Evolutionary conservation across 2,329 filamentous ascomycete genomes (phyloP).

Genomic region (Pyrenophora tritici-repentis): DNA sequence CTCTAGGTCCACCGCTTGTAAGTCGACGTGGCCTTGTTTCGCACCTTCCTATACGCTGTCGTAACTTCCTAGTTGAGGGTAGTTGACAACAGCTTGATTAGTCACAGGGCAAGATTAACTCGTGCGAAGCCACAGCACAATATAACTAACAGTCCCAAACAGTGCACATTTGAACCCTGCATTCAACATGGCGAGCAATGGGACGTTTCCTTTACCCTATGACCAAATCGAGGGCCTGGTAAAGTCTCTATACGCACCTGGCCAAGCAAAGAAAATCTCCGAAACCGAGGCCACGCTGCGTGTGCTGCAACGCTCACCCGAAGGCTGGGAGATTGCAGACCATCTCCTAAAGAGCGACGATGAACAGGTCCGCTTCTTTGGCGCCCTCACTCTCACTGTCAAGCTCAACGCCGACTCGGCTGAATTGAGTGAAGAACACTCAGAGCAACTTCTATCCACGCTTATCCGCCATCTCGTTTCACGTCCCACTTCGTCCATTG

Average conservation of each 20-base stretch:
- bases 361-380: conserved; percentile 85
- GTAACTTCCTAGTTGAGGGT: conserved; percentile 8
- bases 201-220: conserved; percentile 34
- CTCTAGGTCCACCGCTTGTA: background rate
- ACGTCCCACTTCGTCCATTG: conserved; percentile 58
- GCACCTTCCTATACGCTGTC: conserved; percentile 2
- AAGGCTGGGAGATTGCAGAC: conserved; percentile 86
- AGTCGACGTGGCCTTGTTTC: background rate
- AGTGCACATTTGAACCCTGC: no score
- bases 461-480: conserved; percentile 44
- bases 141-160: background rate
- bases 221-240: conserved; percentile 53
- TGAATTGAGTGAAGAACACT: conserved; percentile 40
- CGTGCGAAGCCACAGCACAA: no score
- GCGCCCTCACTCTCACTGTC: conserved; percentile 87
- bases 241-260: conserved; percentile 57
- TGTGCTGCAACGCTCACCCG: conserved; percentile 73
- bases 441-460: conserved; percentile 43
- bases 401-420: conserved; percentile 90
- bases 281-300: conserved; percentile 76
- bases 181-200: conserved; percentile 28
- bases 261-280: conserved; percentile 51
- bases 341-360: conserved; percentile 71
- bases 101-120: background rate
- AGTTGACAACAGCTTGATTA: no score